Evolutionary conservation across 495 filamentous ascomycete species (phyloP).

Genomic region (Cercophora newfieldiana): DNA sequence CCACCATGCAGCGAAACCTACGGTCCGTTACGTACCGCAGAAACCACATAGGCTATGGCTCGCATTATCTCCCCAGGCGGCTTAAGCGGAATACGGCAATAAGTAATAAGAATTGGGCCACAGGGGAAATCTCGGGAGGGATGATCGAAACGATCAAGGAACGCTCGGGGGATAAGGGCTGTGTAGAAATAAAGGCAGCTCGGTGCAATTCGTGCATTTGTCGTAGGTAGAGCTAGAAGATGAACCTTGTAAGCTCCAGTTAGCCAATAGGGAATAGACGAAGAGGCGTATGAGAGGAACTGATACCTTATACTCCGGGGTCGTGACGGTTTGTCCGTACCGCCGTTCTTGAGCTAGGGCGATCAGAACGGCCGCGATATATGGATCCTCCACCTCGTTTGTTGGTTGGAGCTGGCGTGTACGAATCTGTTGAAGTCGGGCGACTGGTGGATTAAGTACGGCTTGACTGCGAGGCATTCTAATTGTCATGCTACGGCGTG

Average conservation of each 20-base stretch:
- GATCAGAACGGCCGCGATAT: slow-evolving; percentile 15
- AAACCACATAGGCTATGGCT: slow-evolving; percentile 1
- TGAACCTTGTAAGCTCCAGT: slow-evolving; percentile 11
- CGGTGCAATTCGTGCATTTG: slow-evolving; percentile 6
- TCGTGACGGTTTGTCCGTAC: not conserved
- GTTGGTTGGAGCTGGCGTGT: slow-evolving; percentile 7
- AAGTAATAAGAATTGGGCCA: slow-evolving; percentile 6
- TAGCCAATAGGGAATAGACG: slow-evolving; percentile 7
- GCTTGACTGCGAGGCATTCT: not conserved
- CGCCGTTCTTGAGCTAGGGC: slow-evolving; percentile 5
- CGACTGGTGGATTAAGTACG: slow-evolving; percentile 7
- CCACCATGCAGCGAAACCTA: no score
- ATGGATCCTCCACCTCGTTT: slow-evolving; percentile 11
- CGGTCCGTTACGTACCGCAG: slow-evolving; percentile 5
- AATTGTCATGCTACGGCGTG: slow-evolving; percentile 26
- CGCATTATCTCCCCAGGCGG: not conserved
- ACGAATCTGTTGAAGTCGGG: slow-evolving; percentile 4
- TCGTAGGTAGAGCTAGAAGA: slow-evolving; percentile 8
- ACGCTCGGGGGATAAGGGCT: slow-evolving; percentile 7
- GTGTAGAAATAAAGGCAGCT: slow-evolving; percentile 11
- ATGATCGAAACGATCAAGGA: slow-evolving; percentile 11
- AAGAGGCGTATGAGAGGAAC: not conserved
- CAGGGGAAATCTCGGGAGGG: not conserved
- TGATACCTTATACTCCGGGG: slow-evolving; percentile 6
- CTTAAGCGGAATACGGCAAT: slow-evolving; percentile 10